Percentiles rank a stretch among this genome's conserved stretches.
Conservation (phyloP, 1,284 basidiomycete genomes). For the Coriolopsis trogii region DNA sequence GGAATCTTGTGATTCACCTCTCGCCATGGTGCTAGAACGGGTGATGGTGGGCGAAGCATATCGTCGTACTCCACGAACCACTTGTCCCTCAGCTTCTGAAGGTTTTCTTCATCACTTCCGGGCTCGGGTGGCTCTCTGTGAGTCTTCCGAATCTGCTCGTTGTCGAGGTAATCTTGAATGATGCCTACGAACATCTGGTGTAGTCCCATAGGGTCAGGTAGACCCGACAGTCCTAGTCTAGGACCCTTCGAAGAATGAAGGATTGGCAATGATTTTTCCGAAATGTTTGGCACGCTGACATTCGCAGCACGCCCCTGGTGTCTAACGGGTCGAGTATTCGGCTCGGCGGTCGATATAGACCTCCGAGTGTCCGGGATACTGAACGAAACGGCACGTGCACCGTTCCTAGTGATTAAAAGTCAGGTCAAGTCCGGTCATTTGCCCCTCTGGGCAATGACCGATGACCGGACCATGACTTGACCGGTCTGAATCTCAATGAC, state of each 20-base stretch:
- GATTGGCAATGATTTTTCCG: neutral
- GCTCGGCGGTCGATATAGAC: neutral
- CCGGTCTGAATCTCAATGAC: too few relatives aligned
- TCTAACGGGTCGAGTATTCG: neutral
- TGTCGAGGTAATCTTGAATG: neutral
- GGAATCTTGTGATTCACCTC: conserved; percentile 25
- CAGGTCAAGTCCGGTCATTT: too few relatives aligned
- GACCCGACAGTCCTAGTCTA: neutral
- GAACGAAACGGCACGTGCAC: neutral
- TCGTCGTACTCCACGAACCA: conserved; percentile 13
- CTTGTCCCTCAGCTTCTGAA: conserved; percentile 1
- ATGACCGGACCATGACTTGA: too few relatives aligned
- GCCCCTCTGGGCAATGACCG: too few relatives aligned
- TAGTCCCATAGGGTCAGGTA: conserved; percentile 3
- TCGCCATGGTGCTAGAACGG: conserved; percentile 1
- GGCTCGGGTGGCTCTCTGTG: neutral
- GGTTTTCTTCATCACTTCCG: neutral
- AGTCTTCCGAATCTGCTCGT: conserved; percentile 4
- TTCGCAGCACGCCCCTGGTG: conserved; percentile 3
- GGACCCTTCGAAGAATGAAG: neutral
- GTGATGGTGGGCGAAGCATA: conserved; percentile 5
- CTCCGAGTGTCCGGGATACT: neutral
- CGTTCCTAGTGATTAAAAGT: too few relatives aligned
- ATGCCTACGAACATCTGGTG: conserved; percentile 3
- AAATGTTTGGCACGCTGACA: neutral